These are phyloP conservation scores for Cavenderia fasciculata DNA, from an alignment of 78 protist genomes.

Conservation along the genomic window DNA sequence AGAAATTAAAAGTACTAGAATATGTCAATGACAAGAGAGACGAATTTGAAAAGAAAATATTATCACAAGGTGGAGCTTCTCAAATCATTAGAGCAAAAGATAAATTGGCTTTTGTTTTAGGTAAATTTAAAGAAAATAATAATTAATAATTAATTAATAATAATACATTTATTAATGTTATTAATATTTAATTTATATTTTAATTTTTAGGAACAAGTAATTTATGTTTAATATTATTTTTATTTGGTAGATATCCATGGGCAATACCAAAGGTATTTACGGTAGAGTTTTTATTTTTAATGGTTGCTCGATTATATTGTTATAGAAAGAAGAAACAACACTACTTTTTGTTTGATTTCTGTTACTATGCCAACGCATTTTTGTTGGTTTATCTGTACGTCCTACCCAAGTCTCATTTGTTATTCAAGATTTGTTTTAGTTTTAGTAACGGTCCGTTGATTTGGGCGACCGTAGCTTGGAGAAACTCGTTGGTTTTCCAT, in stretches of 20 bases:
- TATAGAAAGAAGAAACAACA: slow-evolving; percentile 64
- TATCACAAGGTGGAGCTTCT: slow-evolving; percentile 34
- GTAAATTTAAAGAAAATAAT: neutral
- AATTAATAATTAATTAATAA: neutral
- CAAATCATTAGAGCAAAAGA: slow-evolving; percentile 35
- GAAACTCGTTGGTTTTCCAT: slow-evolving; percentile 81
- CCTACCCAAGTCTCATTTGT: neutral
- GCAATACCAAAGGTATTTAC: slow-evolving; percentile 24
- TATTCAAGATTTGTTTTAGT: slow-evolving; percentile 34
- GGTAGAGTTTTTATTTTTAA: slow-evolving; percentile 10
- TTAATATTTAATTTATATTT: neutral
- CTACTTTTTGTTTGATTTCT: slow-evolving; percentile 80
- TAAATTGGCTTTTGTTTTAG: slow-evolving; percentile 59
- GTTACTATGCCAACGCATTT: slow-evolving; percentile 82
- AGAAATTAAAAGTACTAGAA: slow-evolving; percentile 61
- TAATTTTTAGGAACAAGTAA: slow-evolving; percentile 41
- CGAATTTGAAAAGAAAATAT: slow-evolving; percentile 33
- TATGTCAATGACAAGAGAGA: slow-evolving; percentile 58
- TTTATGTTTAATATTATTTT: slow-evolving; percentile 62
- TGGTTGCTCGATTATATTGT: slow-evolving; percentile 15
- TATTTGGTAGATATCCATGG: slow-evolving; percentile 24
- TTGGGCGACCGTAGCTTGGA: slow-evolving; percentile 62
- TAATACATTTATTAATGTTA: neutral
- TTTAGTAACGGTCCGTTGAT: slow-evolving; percentile 67
- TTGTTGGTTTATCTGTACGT: slow-evolving; percentile 24